These are phyloP conservation scores for Pelargonium cotyledonis DNA, from an alignment of 441 rosid species.

Conservation along the genomic window DNA sequence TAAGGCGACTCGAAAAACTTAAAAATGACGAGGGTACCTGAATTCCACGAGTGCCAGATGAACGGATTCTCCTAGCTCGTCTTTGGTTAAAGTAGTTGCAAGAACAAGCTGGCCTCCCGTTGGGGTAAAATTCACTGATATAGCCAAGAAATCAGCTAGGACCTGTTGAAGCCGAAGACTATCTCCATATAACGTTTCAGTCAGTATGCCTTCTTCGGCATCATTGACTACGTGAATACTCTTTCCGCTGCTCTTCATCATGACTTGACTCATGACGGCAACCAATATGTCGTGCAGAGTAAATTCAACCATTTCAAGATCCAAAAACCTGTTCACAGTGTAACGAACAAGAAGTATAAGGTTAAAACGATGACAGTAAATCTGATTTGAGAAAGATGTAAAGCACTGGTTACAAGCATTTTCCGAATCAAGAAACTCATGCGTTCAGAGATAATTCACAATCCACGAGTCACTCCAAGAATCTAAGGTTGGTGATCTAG, in stretches of 20 bases:
- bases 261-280: slow-evolving; percentile 56
- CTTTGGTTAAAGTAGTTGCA: slow-evolving; percentile 53
- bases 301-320: slow-evolving; percentile 43
- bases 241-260: slow-evolving; percentile 48
- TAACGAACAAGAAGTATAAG: not conserved
- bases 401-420: not conserved
- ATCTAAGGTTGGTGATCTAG: too few species aligned
- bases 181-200: slow-evolving; percentile 62
- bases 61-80: slow-evolving; percentile 68
- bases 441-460: too few species aligned
- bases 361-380: slow-evolving; percentile 1
- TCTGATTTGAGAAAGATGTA: not conserved
- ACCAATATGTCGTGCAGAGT: slow-evolving; percentile 54
- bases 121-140: slow-evolving; percentile 50
- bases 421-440: too few species aligned
- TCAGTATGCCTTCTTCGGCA: slow-evolving; percentile 39
- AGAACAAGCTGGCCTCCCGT: slow-evolving; percentile 53
- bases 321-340: slow-evolving; percentile 42
- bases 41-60: slow-evolving; percentile 70
- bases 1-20: not conserved
- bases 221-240: slow-evolving; percentile 37
- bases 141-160: slow-evolving; percentile 53
- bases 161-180: slow-evolving; percentile 70
- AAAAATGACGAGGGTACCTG: slow-evolving; percentile 39
- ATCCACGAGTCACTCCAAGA: too few species aligned